These are phyloP conservation scores for Lunularia cruciata DNA, from an alignment of 225 moss, liverwort and hornwort species.

Conservation along the genomic window DNA sequence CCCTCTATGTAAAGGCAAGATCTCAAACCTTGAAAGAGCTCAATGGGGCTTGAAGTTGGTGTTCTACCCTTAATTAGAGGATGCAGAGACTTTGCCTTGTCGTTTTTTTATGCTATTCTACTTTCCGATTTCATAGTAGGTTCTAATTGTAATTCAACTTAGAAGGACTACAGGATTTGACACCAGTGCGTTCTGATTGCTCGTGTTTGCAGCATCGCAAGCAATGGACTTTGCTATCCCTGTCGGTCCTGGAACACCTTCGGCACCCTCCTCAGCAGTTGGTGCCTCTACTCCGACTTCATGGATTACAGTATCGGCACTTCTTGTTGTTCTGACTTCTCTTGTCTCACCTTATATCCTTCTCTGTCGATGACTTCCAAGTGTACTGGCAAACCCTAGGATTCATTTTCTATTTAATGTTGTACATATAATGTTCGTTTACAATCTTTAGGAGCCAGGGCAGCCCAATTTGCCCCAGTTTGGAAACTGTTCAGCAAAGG, in stretches of 20 bases:
- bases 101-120: not conserved
- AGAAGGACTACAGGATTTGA: not conserved
- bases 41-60: not conserved
- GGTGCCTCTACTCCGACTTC: too few relatives aligned
- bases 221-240: conserved; percentile 2
- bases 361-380: not conserved
- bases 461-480: too few relatives aligned
- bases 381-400: conserved; percentile 1
- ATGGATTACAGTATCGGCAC: not conserved
- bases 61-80: too few relatives aligned
- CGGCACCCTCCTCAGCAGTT: conserved; percentile 9
- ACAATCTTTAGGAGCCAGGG: too few relatives aligned
- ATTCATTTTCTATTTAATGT: too few relatives aligned
- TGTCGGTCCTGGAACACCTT: not conserved
- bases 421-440: too few relatives aligned
- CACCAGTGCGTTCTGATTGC: too few relatives aligned
- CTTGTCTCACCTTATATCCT: not conserved
- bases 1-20: too few relatives aligned
- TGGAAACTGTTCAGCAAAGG: too few relatives aligned
- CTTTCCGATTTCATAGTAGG: not conserved
- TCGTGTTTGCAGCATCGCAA: conserved; percentile 30
- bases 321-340: not conserved
- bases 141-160: not conserved
- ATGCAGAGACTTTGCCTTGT: too few relatives aligned
- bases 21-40: too few relatives aligned